phyloP scores from a whole-genome alignment of 1,284 basidiomycete species.

The Boletellus deceptivus region DNA sequence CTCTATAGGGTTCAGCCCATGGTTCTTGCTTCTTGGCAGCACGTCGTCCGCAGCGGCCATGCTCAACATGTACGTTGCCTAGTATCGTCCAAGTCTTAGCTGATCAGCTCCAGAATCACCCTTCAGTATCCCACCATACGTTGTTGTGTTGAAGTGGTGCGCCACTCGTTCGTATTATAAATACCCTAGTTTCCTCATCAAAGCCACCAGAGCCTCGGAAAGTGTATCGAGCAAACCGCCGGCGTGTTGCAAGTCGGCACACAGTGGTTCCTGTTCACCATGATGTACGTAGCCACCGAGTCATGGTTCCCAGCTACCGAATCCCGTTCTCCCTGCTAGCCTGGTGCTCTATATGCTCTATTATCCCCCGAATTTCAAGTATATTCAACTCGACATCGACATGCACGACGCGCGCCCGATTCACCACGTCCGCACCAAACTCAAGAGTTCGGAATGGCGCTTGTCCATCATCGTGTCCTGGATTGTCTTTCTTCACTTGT shows the following conservation, averaged over 20 bases:
- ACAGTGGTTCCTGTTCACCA: slow-evolving; percentile 85
- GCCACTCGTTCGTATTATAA: slow-evolving; percentile 28
- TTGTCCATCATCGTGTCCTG: slow-evolving; percentile 74
- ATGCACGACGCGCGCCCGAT: slow-evolving; percentile 42
- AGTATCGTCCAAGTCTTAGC: neutral
- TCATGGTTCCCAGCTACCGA: neutral
- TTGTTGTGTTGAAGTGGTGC: slow-evolving; percentile 77
- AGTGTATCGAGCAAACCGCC: slow-evolving; percentile 80
- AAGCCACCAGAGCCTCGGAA: slow-evolving; percentile 54
- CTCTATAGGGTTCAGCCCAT: slow-evolving; percentile 87
- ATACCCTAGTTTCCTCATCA: slow-evolving; percentile 1
- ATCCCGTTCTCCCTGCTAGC: slow-evolving; percentile 39
- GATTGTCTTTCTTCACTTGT: slow-evolving; percentile 77
- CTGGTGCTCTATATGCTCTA: slow-evolving; percentile 90
- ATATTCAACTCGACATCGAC: slow-evolving; percentile 47
- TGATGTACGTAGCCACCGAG: slow-evolving; percentile 57
- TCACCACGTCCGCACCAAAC: slow-evolving; percentile 46
- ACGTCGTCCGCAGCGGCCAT: slow-evolving; percentile 80
- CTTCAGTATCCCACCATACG: slow-evolving; percentile 86
- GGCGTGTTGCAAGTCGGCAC: slow-evolving; percentile 82
- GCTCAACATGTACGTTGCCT: slow-evolving; percentile 68
- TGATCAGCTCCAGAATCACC: slow-evolving; percentile 53
- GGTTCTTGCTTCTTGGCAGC: slow-evolving; percentile 89
- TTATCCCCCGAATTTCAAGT: slow-evolving; percentile 84
- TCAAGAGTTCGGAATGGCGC: slow-evolving; percentile 69